Base-by-base conservation (phyloP, 176 grass and related monocot species). In the Neostapfia colusana region DNA sequence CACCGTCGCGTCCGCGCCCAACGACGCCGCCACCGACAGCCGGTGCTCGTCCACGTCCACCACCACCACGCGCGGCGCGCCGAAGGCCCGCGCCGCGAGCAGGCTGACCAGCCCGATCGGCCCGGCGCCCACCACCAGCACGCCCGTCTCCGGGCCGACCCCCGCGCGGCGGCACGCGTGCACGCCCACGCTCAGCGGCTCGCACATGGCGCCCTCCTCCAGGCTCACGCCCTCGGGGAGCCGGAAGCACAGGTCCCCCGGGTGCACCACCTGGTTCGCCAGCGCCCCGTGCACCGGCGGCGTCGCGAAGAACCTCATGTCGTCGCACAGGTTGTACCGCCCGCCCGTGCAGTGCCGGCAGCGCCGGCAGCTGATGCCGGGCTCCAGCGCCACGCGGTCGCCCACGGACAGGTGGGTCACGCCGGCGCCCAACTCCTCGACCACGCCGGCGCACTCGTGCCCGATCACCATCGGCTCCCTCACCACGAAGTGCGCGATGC, bases 121-220 rank as follows among this genome's bases (percentile, higher is more conserved):
- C 0, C 95, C 95, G 3, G 95, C 91, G 49, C 95, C 95, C 42
- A 97, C 67, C 57, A 97, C 81, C 11, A 97, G 84, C 37, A 93
- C 89, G 37, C 6, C 86, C 56, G 79, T 93, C 82, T 93, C 91
- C 20, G 87, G 79, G 9, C 90, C 90, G 2, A 97, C 85, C 6
- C 78, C 82, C 2, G 95, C 95, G 39, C 95, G 86, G 20, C 91
- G 90, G 68, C 89, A 92, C 23, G 95, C 91, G 81, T 97, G 95
- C 4, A 97, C 77, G 28, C 91, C 95, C 16, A 97, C 95, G 79
- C 95, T 97, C 17, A 97, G 95, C 1, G 95, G 95, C 88, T 97
- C 95, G 71, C 95, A 97, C 95, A 93, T 97, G 63, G 95, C 95
- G 45, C 95, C 95, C 24, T 97, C 95, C 82, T 97, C 95, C 74